phyloP scores from a whole-genome alignment of 768 basidiomycete genomes.

The Candolleomyces eurysporus region DNA sequence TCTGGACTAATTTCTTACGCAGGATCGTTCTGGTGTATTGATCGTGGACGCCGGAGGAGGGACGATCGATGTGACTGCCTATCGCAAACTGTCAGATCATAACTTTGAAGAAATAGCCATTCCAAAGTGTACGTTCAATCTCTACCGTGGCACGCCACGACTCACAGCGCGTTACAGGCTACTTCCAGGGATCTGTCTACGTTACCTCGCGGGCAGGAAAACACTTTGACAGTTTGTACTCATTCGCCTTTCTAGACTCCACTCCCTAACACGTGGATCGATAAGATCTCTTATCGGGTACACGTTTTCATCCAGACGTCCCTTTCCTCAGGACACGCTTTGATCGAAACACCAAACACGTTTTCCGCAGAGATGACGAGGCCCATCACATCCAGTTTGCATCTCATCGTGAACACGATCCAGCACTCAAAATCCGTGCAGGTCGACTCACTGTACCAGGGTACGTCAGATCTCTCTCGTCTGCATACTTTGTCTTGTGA shows the following conservation, averaged over 20 bases:
- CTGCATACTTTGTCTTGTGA: too few species aligned
- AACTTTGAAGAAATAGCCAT: slow-evolving; percentile 44
- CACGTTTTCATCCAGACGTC: slow-evolving; percentile 36
- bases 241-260: not conserved
- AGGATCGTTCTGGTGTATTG: slow-evolving; percentile 44
- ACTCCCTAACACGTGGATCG: not conserved
- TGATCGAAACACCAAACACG: slow-evolving; percentile 42
- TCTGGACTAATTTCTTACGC: not conserved
- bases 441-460: slow-evolving; percentile 42
- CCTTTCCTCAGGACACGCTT: slow-evolving; percentile 35
- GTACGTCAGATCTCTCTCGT: slow-evolving; percentile 11
- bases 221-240: slow-evolving; percentile 30
- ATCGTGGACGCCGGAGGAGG: slow-evolving; percentile 62
- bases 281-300: slow-evolving; percentile 34
- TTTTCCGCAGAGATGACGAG: slow-evolving; percentile 33
- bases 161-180: slow-evolving; percentile 26
- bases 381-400: slow-evolving; percentile 44
- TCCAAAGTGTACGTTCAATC: slow-evolving; percentile 27
- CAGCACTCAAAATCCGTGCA: slow-evolving; percentile 31
- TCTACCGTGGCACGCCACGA: not conserved
- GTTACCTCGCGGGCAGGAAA: slow-evolving; percentile 37
- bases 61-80: slow-evolving; percentile 56
- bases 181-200: slow-evolving; percentile 45
- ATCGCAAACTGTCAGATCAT: slow-evolving; percentile 24
- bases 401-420: slow-evolving; percentile 34